Conservation (phyloP, 768 basidiomycete genomes). For the Amylocystis lapponica region DNA sequence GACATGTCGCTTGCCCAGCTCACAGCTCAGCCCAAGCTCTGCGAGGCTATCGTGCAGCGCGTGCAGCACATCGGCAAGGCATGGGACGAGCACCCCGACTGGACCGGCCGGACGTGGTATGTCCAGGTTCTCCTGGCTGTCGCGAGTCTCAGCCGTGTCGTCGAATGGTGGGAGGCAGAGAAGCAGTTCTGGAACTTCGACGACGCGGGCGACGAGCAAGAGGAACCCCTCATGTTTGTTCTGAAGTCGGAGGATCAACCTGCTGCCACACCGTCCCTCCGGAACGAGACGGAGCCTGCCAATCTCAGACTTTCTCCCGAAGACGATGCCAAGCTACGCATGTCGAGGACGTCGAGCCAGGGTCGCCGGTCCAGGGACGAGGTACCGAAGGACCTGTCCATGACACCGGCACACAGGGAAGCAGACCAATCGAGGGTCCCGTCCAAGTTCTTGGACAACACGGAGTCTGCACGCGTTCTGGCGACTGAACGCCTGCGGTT, state of each 20-base stretch:
- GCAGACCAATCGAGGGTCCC: slow-evolving; percentile 13
- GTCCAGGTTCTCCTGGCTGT: slow-evolving; percentile 94
- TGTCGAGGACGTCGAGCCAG: slow-evolving; percentile 45
- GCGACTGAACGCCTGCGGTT: slow-evolving; percentile 84
- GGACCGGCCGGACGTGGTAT: slow-evolving; percentile 98
- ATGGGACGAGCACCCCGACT: slow-evolving; percentile 98
- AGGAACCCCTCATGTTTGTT: slow-evolving; percentile 90
- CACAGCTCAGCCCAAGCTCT: slow-evolving; percentile 78
- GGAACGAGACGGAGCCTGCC: slow-evolving; percentile 31
- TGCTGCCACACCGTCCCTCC: slow-evolving; percentile 35
- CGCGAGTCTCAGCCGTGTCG: slow-evolving; percentile 91
- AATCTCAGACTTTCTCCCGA: slow-evolving; percentile 44
- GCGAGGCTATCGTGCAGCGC: slow-evolving; percentile 81
- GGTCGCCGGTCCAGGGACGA: slow-evolving; percentile 56
- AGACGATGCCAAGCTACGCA: slow-evolving; percentile 45
- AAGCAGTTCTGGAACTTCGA: slow-evolving; percentile 99
- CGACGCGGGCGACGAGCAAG: slow-evolving; percentile 83
- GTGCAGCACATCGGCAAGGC: slow-evolving; percentile 89
- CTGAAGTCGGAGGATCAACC: slow-evolving; percentile 79
- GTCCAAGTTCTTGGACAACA: slow-evolving; percentile 50
- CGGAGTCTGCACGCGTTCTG: slow-evolving; percentile 76
- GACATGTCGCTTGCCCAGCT: slow-evolving; percentile 88
- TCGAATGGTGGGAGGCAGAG: slow-evolving; percentile 99
- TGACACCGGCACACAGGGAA: slow-evolving; percentile 17
- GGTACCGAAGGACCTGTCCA: slow-evolving; percentile 41